Evolutionary conservation across 2,329 filamentous ascomycete genomes (phyloP), one percentile per base, ranked within the genome.

Genomic region (Sarocladiaceae sp.): DNA sequence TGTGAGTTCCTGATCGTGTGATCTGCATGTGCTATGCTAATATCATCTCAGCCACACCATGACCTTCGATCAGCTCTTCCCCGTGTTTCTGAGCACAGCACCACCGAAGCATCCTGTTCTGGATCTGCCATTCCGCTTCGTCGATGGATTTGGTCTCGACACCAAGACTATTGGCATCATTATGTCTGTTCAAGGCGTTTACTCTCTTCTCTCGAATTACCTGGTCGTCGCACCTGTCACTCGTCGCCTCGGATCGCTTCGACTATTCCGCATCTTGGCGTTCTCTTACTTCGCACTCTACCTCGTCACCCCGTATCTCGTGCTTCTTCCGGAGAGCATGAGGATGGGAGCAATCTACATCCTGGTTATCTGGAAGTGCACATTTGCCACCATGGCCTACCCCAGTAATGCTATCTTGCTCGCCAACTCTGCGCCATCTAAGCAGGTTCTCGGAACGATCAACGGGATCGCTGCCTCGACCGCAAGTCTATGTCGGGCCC

Each of bases 381-480:
- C 90, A 0, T 91, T 94, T 61, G 85, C 93, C 60, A 92, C 90
- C 42, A 85, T 97, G 70, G 87, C 92, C 0, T 97, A 96, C 68
- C 94, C 94, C 11, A 89, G 88, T 61, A 91, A 92, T 59, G 87
- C 87, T 11, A 95, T 97, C 53, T 82, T 99, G 53, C 80, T 96
- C 26, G 88, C 90, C 54, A 96, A 97, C 67, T 87, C 90, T 15
- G 88, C 92, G 0, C 90, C 91, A 0, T 92, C 87, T 7, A 87
- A 87, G 52, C 80, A 89, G 48, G 88, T 95, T 1, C 82, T 97
- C 2, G 94, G 94, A 2, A 92, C 88, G 1, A 87, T 99, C 67
- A 97, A 97, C 62, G 94, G 94, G 17, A 86, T 92, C 12, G 92
- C 92, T 0, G 91, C 91, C 26, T 96, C 92, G 2, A 91, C 90